Conservation (phyloP, 179 eudicot species). For the Spinacia oleracea region DNA sequence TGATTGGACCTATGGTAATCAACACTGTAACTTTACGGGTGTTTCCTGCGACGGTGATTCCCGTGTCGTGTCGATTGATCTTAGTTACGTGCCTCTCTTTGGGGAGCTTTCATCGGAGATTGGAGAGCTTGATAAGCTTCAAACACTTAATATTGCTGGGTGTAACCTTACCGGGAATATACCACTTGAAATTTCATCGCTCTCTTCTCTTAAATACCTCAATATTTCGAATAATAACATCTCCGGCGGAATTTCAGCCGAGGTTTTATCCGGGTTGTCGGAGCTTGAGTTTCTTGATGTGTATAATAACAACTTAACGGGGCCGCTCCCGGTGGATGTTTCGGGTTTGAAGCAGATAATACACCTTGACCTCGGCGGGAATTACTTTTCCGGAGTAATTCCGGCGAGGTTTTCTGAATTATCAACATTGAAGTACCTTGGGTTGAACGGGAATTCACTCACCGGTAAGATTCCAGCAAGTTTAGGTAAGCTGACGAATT, state of each 20-base stretch:
- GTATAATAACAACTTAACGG: conserved; percentile 66
- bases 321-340: conserved; percentile 50
- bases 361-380: conserved; percentile 59
- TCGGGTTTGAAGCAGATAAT: conserved; percentile 28
- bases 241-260: conserved; percentile 39
- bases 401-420: conserved; percentile 56
- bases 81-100: conserved; percentile 36
- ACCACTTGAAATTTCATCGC: conserved; percentile 35
- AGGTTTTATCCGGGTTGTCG: conserved; percentile 27
- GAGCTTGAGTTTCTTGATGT: conserved; percentile 47
- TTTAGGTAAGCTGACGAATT: conserved; percentile 37
- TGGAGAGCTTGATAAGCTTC: conserved; percentile 42
- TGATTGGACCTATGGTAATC: conserved; percentile 7
- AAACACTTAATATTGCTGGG: conserved; percentile 38
- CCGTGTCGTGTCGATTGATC: conserved; percentile 45
- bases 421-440: conserved; percentile 30
- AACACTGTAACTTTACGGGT: conserved; percentile 72
- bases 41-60: conserved; percentile 48
- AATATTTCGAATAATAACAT: conserved; percentile 55
- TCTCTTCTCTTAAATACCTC: conserved; percentile 37
- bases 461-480: conserved; percentile 60
- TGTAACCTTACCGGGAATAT: conserved; percentile 48
- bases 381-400: conserved; percentile 66
- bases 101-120: conserved; percentile 53
- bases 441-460: conserved; percentile 56